Percentiles rank a stretch among this genome's conserved stretches.
Conservation (phyloP, 192 early-diverging fungal species). For the Haplosporangium gracile region DNA sequence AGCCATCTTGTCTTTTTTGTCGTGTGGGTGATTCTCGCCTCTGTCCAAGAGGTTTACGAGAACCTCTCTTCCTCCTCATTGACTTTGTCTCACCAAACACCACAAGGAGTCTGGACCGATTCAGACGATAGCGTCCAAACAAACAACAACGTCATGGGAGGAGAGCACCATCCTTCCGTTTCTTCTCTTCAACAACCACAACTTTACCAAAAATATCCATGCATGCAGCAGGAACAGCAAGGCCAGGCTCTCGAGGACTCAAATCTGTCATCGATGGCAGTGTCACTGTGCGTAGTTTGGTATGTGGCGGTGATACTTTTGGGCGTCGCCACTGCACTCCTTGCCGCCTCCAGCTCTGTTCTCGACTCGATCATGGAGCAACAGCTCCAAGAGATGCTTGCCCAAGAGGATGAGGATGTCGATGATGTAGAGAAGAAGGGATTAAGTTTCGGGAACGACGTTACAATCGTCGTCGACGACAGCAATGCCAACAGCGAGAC, state of each 20-base stretch:
- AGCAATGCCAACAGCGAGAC: too few species aligned
- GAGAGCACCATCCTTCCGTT: background rate
- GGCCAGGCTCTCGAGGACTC: constrained; percentile 3
- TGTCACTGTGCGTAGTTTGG: constrained; percentile 32
- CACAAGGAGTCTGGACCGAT: background rate
- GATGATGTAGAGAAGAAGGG: background rate
- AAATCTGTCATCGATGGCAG: background rate
- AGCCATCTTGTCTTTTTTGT: constrained; percentile 27
- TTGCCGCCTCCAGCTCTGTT: constrained; percentile 17
- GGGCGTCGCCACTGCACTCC: constrained; percentile 36
- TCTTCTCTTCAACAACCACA: background rate
- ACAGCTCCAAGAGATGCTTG: background rate
- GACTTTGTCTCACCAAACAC: background rate
- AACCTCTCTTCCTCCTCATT: background rate
- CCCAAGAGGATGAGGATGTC: background rate
- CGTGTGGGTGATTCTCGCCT: constrained; percentile 30
- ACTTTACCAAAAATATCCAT: constrained; percentile 2
- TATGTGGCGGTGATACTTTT: constrained; percentile 15
- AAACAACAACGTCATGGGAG: constrained; percentile 3
- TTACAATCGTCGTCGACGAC: too few species aligned
- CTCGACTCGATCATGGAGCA: constrained; percentile 14
- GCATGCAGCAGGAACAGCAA: background rate
- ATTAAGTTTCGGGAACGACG: background rate
- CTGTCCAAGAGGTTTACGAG: constrained; percentile 32
- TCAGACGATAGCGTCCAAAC: background rate